Base-by-base conservation (phyloP, 345 rosid genomes). In the Jatropha curcas region DNA sequence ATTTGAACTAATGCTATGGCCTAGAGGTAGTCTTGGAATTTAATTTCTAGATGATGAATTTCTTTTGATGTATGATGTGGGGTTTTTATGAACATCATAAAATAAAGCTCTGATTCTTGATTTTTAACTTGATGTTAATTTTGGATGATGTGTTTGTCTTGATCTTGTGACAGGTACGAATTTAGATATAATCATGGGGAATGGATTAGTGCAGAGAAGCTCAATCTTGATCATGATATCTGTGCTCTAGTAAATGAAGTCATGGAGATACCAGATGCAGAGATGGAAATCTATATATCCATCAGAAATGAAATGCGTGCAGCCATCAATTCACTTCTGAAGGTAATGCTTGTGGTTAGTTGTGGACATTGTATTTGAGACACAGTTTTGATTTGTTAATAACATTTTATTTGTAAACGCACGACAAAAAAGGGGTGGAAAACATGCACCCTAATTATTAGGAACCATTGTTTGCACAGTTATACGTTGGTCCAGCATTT, bases 201-300 rank as follows among this genome's bases (percentile, higher is more conserved):
- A 51, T 93, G 99, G 99, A 85, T 95, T 66, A 78, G 82, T 39
- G 65, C 81, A 7, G 92, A 74, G 64, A 95, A 91, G 81, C 98
- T 96, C 63, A 78, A 78, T 74, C 84, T 92, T 59, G 93, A 87
- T 80, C 82, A 92, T 64, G 60, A 77, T 34, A 71, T 89, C 76
- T 85, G 81, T 37, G 70, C 87, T 34, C 85, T 87, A 70, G 35
- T 90, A 75, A 10, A 74, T 73, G 92, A 88, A 73, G 52, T 33
- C 27, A 24, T 72, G 30, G 91, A 84, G 75, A 67, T 78, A 65
- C 74, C 83, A 35, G 86, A 79, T 34, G 68, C 76, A 50, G 92
- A 88, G 67, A 61, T 86, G 73, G 97, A 87, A 71, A 91, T 84
- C 64, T 87, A 85, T 86, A 91, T 81, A 71, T 80, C 85, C 45